A percentile compares a stretch with the other conserved stretches of the same genome.
Evolutionary conservation across 768 basidiomycete genomes (phyloP).

Genomic region (Collybia sordida): DNA sequence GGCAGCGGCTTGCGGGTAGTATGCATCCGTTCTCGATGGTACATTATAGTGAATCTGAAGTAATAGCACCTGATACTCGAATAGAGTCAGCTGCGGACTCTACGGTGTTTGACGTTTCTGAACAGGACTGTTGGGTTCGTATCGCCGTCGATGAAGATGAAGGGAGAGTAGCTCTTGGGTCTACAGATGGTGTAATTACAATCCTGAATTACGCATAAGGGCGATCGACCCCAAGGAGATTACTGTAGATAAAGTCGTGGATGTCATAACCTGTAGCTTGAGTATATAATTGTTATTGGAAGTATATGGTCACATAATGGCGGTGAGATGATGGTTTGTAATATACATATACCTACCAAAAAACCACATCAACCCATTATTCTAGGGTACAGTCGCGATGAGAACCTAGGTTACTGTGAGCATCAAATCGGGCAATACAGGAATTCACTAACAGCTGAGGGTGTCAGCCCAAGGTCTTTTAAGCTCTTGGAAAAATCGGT

Average conservation of each 20-base stretch:
- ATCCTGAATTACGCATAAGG: slow-evolving; percentile 50
- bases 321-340: background rate
- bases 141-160: slow-evolving; percentile 48
- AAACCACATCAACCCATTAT: background rate
- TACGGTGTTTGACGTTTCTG: slow-evolving; percentile 45
- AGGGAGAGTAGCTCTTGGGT: slow-evolving; percentile 44
- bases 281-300: no score
- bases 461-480: slow-evolving; percentile 84
- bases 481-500: slow-evolving; percentile 80
- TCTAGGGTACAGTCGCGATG: slow-evolving; percentile 44
- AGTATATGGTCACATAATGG: background rate
- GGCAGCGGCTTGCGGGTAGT: slow-evolving; percentile 61
- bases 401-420: slow-evolving; percentile 41
- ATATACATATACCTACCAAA: background rate
- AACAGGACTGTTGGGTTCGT: slow-evolving; percentile 49
- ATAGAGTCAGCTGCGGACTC: slow-evolving; percentile 28
- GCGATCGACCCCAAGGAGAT: background rate
- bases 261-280: no score
- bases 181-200: slow-evolving; percentile 45
- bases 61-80: slow-evolving; percentile 22
- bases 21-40: slow-evolving; percentile 6
- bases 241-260: background rate
- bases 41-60: slow-evolving; percentile 19
- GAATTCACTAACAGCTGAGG: slow-evolving; percentile 70
- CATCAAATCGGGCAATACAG: background rate